Evolutionary conservation across 371 early-diverging fungal species (phyloP).

Genomic region (Mucor indicus): DNA sequence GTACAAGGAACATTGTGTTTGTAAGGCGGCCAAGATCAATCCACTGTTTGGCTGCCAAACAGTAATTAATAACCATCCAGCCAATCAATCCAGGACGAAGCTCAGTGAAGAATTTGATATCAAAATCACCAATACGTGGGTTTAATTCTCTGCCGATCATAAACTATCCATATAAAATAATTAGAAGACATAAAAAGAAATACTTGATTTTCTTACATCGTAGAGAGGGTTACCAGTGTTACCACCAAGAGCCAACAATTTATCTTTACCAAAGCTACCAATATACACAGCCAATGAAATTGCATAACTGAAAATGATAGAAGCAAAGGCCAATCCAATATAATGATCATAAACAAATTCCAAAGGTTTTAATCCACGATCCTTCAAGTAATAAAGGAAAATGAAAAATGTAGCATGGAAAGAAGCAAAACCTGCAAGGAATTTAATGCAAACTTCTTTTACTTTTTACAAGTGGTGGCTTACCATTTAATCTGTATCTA

Average conservation of each 20-base stretch:
- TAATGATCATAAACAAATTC: conserved; percentile 80
- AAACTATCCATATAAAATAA: conserved; percentile 35
- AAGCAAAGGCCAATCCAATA: conserved; percentile 66
- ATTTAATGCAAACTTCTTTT: too few species aligned
- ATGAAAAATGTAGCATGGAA: conserved; percentile 61
- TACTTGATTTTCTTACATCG: conserved; percentile 55
- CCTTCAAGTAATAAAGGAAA: conserved; percentile 26
- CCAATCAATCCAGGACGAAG: conserved; percentile 90
- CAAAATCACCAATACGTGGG: conserved; percentile 82
- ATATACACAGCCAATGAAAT: conserved; percentile 73
- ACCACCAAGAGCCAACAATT: conserved; percentile 82
- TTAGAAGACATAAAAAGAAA: neutral
- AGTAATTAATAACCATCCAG: conserved; percentile 75
- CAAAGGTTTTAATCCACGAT: conserved; percentile 30
- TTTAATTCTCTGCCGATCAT: conserved; percentile 86
- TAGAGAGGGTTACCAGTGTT: conserved; percentile 85
- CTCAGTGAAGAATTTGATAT: conserved; percentile 92
- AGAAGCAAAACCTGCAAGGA: conserved; percentile 42
- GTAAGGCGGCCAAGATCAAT: conserved; percentile 62
- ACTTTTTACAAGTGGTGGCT: too few species aligned
- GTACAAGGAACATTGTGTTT: conserved; percentile 74
- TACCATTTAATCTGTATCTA: conserved; percentile 76
- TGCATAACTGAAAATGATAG: conserved; percentile 64
- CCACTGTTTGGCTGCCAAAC: conserved; percentile 81
- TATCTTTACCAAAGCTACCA: conserved; percentile 65